Evolutionary conservation across 345 rosid genomes (phyloP), one percentile per base, ranked within the genome.

Genomic region (Conringia planisiliqua): DNA sequence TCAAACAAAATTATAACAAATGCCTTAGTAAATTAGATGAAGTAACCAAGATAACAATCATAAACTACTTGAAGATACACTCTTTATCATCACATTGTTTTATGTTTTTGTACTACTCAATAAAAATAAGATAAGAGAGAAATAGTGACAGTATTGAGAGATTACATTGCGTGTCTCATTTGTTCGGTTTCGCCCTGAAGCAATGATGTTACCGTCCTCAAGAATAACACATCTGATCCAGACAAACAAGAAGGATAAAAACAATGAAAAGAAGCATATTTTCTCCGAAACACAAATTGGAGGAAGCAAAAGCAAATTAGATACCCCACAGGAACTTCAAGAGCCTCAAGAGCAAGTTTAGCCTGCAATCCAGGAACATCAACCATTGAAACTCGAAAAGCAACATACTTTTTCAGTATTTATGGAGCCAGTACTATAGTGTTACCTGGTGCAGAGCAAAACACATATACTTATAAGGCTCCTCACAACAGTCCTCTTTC

Each of bases 291-390:
- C 44, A 67, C n/a, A 20, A 14, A 20, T 36, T 42, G 8, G 27
- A 55, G 5, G 56, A 66, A 58, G 66, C 13, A 64, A 71, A 51
- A 14, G 51, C 1, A 14, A 63, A 35, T 3, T 35, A 47, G 38
- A 32, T 52, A 92, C 97, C 95, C 95, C 58, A 90, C 86, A 3
- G 95, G 90, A 62, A 92, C 97, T 79, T 92, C 93, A 73, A 92
- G 95, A 67, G 76, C 82, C 62, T 86, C 85, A 74, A 87, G 20
- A 44, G 97, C 97, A 84, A 87, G 78, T 75, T 85, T 87, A 68
- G 96, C 97, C 97, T 92, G 71, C 62, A 60, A 76, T 32, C 51
- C 6, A 51, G 42, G 2, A 16, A 66, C 50, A 26, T 17, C 3
- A 39, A 36, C 17, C 40, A 62, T 5, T 0, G 4, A 18, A 47